A percentile compares a stretch with the other conserved stretches of the same genome.
Evolutionary conservation across 441 rosid genomes (phyloP).

Genomic region (Flueggea neowawraea): DNA sequence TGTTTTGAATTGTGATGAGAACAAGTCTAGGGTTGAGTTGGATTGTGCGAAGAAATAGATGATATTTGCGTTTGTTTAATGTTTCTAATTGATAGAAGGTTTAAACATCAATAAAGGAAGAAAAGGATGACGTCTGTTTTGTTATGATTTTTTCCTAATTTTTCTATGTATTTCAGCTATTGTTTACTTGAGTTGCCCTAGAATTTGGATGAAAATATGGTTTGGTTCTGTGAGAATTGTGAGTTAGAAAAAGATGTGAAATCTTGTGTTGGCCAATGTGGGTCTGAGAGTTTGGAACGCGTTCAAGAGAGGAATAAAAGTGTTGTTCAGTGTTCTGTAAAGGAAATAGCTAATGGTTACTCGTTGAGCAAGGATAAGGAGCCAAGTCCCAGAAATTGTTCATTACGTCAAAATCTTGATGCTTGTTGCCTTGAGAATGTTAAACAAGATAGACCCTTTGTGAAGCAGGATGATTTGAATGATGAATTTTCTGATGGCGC

Average conservation of each 20-base stretch:
- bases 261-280: conserved; percentile 13
- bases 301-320: conserved; percentile 15
- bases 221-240: conserved; percentile 66
- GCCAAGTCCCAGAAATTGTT: conserved; percentile 7
- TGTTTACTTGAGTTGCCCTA: conserved; percentile 44
- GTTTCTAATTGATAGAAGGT: too few species aligned
- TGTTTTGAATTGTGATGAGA: too few species aligned
- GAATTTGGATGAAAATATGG: conserved; percentile 39
- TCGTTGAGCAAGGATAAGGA: conserved; percentile 8
- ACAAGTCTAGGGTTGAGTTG: too few species aligned
- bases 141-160: not conserved
- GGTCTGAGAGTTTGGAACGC: conserved; percentile 13
- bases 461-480: too few species aligned
- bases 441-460: conserved; percentile 9
- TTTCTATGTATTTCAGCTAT: conserved; percentile 32
- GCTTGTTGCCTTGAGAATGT: conserved; percentile 13
- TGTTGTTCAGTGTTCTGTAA: conserved; percentile 10
- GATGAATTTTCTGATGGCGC: too few species aligned
- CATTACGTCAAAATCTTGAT: conserved; percentile 14
- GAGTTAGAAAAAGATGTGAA: conserved; percentile 18
- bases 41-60: too few species aligned
- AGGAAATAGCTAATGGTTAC: not conserved
- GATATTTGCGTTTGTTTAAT: too few species aligned
- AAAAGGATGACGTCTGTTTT: too few species aligned
- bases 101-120: too few species aligned